Conservation (phyloP, 2,329 filamentous ascomycete species). For the Pseudofabraea citricarpa region DNA sequence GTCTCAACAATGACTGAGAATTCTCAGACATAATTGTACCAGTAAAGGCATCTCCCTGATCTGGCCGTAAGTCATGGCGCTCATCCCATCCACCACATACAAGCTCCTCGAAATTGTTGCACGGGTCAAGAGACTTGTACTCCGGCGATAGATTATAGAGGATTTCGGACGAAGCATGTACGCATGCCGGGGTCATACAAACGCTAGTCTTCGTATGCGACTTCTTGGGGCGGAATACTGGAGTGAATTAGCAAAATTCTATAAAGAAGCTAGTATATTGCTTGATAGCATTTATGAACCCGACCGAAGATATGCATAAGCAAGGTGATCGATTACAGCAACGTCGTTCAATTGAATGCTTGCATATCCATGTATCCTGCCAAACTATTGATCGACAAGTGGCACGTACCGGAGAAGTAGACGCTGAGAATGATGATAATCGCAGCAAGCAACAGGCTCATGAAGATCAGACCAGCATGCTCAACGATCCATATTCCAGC, state of each 20-base stretch:
- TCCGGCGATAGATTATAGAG: constrained; percentile 57
- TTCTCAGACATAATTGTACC: constrained; percentile 57
- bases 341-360: too few species aligned
- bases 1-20: constrained; percentile 52
- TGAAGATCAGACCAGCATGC: constrained; percentile 20
- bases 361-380: too few species aligned
- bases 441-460: constrained; percentile 17
- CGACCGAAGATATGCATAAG: too few species aligned
- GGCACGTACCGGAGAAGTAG: too few species aligned
- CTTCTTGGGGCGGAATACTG: constrained; percentile 13
- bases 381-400: too few species aligned
- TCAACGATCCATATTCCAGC: constrained; percentile 12
- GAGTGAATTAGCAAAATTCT: constrained; percentile 5
- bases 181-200: constrained; percentile 55
- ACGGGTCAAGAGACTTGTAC: constrained; percentile 61
- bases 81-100: constrained; percentile 64
- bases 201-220: constrained; percentile 19
- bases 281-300: too few species aligned
- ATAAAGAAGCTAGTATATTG: neutral
- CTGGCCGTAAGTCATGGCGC: constrained; percentile 59
- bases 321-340: too few species aligned
- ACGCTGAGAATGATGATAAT: constrained; percentile 20
- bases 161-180: constrained; percentile 58
- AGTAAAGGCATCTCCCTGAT: constrained; percentile 57
- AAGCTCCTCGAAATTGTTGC: constrained; percentile 62